Evolutionary conservation across 1,284 basidiomycete genomes (phyloP).

Genomic region (Schizophyllum commune): DNA sequence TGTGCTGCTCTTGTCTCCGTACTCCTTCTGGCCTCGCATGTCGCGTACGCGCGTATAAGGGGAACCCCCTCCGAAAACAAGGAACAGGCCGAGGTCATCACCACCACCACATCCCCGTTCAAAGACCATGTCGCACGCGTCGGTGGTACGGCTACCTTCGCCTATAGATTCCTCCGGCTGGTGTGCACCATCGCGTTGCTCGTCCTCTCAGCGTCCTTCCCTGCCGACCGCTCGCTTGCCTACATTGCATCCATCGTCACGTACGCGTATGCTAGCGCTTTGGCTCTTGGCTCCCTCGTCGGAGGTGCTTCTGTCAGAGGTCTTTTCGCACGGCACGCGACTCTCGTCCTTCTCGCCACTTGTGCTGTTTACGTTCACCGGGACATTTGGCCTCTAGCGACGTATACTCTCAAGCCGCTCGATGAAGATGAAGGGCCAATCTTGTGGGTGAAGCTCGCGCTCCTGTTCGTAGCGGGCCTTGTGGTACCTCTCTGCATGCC

Average conservation of each 20-base stretch:
- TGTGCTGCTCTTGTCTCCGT: not conserved
- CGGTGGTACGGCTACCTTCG: not conserved
- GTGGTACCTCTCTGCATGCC: constrained; percentile 21
- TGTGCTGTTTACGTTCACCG: constrained; percentile 46
- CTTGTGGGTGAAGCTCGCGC: constrained; percentile 18
- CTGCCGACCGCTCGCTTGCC: not conserved
- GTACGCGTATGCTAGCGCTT: not conserved
- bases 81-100: not conserved
- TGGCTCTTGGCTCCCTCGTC: not conserved
- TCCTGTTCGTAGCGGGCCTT: constrained; percentile 16
- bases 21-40: not conserved
- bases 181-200: not conserved
- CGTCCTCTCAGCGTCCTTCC: not conserved
- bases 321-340: constrained; percentile 8
- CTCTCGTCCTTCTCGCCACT: constrained; percentile 27
- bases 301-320: not conserved
- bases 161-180: not conserved
- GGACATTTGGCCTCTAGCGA: constrained; percentile 58
- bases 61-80: no score
- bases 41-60: not conserved
- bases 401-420: constrained; percentile 28
- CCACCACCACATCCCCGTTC: not conserved
- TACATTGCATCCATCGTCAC: not conserved
- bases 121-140: not conserved
- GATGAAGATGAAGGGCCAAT: constrained; percentile 19